These are phyloP conservation scores for Acanthamoeba divionensis DNA, from an alignment of 208 protist genomes.

Conservation along the genomic window DNA sequence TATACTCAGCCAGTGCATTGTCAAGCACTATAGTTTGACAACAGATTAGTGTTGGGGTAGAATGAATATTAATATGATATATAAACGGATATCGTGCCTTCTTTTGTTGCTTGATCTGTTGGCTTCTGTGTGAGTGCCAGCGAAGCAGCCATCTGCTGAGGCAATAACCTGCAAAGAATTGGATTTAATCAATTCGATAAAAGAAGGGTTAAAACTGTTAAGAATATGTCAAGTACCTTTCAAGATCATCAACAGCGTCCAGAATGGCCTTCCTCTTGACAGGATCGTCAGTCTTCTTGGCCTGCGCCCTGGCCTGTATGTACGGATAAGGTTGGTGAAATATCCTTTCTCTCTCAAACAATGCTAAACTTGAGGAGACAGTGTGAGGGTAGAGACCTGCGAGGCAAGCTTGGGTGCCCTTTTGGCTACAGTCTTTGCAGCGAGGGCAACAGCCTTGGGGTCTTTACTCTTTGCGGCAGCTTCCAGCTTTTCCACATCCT, in stretches of 20 bases:
- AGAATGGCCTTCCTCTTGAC: neutral
- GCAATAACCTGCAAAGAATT: too few species aligned
- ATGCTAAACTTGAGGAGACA: neutral
- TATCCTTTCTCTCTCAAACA: too few species aligned
- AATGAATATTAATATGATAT: too few species aligned
- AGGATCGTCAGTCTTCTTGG: conserved; percentile 19
- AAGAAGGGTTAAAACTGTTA: too few species aligned
- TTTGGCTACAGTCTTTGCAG: neutral
- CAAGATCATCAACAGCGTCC: conserved; percentile 13
- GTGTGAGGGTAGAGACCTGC: neutral
- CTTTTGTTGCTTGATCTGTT: neutral
- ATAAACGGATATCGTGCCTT: too few species aligned
- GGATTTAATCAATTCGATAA: too few species aligned
- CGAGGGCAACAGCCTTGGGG: neutral
- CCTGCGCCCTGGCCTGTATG: neutral
- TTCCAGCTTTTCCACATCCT: neutral
- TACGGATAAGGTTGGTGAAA: neutral
- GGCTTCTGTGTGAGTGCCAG: neutral
- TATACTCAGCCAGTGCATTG: conserved; percentile 4
- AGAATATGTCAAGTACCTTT: too few species aligned
- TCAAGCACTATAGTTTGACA: neutral
- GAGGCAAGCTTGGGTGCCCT: neutral
- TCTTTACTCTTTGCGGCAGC: neutral
- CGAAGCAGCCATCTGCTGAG: neutral
- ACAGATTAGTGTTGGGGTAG: neutral